These are phyloP conservation scores for Tetrastigma voinierianum DNA, from an alignment of 164 flowering plant genomes.

Conservation along the genomic window DNA sequence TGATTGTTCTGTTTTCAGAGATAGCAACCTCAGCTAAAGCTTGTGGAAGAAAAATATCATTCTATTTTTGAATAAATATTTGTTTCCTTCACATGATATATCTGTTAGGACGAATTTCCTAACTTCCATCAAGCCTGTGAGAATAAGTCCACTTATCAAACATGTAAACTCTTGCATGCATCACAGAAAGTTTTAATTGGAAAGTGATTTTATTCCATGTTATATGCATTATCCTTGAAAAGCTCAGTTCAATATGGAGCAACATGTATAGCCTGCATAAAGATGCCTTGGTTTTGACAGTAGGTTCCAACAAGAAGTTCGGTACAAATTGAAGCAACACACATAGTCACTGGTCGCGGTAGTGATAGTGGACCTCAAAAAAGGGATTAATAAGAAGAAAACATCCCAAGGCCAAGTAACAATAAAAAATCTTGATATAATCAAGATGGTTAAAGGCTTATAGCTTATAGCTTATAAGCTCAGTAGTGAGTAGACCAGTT, in stretches of 20 bases:
- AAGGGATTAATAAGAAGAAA: no score
- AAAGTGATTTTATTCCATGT: conserved; percentile 1
- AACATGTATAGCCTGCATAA: neutral
- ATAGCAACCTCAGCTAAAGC: neutral
- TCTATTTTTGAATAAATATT: neutral
- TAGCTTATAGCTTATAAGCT: conserved; percentile 10
- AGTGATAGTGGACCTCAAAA: no score
- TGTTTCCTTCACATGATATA: no score
- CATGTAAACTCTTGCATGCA: neutral
- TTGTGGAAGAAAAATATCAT: neutral
- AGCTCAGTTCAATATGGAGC: neutral
- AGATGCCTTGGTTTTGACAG: neutral
- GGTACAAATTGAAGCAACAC: no score
- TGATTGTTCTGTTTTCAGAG: neutral
- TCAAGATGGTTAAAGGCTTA: neutral
- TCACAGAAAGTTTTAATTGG: neutral
- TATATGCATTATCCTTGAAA: neutral
- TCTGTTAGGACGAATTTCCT: neutral
- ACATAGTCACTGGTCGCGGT: no score
- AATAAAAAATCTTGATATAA: conserved; percentile 16
- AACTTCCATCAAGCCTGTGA: neutral
- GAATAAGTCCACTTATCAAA: neutral
- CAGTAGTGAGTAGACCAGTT: conserved; percentile 81
- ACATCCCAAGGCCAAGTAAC: neutral
- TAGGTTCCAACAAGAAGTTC: neutral